Percentiles rank a stretch among this genome's conserved stretches.
phyloP scores from a whole-genome alignment of 768 basidiomycete genomes.

The Postia placenta region DNA sequence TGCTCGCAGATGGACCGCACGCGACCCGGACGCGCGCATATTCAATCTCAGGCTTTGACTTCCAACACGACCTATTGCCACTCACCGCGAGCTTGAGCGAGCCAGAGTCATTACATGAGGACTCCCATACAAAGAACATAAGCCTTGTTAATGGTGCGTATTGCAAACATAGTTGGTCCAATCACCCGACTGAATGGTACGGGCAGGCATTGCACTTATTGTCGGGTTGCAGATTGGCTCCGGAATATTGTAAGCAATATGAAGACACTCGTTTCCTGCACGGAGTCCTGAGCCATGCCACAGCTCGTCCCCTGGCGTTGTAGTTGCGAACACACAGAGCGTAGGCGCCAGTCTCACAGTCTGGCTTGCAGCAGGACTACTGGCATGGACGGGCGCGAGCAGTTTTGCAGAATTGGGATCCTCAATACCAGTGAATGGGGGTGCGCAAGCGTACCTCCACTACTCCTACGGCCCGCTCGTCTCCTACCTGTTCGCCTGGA shows the following conservation, averaged over 20 bases:
- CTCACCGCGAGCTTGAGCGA: slow-evolving; percentile 74
- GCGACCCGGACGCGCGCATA: slow-evolving; percentile 42
- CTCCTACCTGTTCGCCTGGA: slow-evolving; percentile 94
- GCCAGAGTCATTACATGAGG: slow-evolving; percentile 43
- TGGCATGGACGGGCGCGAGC: slow-evolving; percentile 95
- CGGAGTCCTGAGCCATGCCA: neutral
- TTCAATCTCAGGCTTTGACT: slow-evolving; percentile 74
- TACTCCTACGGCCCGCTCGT: slow-evolving; percentile 84
- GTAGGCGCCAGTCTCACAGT: slow-evolving; percentile 86
- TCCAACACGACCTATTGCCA: slow-evolving; percentile 71
- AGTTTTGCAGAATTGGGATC: slow-evolving; percentile 91
- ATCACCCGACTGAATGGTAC: neutral
- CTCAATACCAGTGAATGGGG: slow-evolving; percentile 70
- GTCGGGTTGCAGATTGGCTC: slow-evolving; percentile 89
- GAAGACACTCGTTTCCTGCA: neutral
- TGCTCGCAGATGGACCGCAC: slow-evolving; percentile 24
- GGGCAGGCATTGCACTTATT: slow-evolving; percentile 74
- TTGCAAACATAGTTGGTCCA: neutral
- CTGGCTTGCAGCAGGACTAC: slow-evolving; percentile 77
- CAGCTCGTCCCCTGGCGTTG: slow-evolving; percentile 89
- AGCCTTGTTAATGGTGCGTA: slow-evolving; percentile 67
- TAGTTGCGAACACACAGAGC: slow-evolving; percentile 82
- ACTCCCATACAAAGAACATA: slow-evolving; percentile 63
- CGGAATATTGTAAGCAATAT: slow-evolving; percentile 74
- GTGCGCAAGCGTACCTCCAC: slow-evolving; percentile 74